Percentiles rank a stretch among this genome's conserved stretches.
These are phyloP conservation scores for Pseudogymnoascus sp. DNA, from an alignment of 2,329 filamentous ascomycete species.

Conservation along the genomic window DNA sequence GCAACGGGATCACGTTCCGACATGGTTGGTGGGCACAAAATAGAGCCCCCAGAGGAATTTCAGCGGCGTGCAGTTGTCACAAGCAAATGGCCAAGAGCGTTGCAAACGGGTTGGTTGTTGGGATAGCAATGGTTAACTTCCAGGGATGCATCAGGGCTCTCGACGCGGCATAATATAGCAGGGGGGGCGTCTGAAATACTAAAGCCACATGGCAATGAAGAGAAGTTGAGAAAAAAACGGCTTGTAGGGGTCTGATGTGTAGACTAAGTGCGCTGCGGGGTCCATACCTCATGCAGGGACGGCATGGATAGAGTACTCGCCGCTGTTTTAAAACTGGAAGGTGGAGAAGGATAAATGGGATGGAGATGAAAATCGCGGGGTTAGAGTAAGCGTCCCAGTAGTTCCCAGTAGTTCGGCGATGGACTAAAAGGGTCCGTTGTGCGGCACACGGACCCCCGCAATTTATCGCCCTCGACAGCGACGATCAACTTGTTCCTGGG, in stretches of 20 bases:
- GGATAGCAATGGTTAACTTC: background rate
- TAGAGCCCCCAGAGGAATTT: background rate
- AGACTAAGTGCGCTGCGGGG: background rate
- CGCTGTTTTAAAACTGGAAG: background rate
- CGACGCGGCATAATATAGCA: background rate
- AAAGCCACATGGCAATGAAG: background rate
- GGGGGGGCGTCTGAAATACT: background rate
- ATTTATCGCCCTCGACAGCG: background rate
- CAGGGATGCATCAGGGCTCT: background rate
- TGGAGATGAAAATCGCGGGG: background rate
- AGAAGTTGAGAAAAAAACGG: background rate
- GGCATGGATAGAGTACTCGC: background rate
- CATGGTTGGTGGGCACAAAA: constrained; percentile 5
- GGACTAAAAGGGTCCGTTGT: background rate
- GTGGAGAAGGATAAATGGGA: background rate
- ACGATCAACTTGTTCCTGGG: background rate
- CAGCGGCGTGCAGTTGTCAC: background rate
- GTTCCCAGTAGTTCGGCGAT: background rate
- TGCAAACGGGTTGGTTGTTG: background rate
- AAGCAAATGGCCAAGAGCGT: background rate
- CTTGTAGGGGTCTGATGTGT: background rate
- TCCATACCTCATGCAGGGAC: background rate
- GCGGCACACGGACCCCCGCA: background rate
- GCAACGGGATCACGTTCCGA: background rate
- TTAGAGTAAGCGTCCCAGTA: background rate